Base-by-base conservation (phyloP, 192 early-diverging fungal genomes). In the Tieghemiomyces parasiticus region DNA sequence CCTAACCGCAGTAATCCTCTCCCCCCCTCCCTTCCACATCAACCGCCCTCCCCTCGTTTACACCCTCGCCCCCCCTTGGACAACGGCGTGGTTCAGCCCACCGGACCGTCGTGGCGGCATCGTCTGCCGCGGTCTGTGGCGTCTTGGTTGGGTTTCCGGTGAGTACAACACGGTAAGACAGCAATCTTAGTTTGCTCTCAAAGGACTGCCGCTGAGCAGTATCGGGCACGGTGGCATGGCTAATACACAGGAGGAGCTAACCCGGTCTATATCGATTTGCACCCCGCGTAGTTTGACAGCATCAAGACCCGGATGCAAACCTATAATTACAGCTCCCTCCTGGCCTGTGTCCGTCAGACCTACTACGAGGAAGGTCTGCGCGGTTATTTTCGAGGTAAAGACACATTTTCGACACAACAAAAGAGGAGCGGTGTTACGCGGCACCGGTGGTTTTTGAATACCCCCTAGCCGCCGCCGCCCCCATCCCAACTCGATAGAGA, bases 241-340 rank as follows among this genome's bases (percentile, higher is more conserved):
- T 16, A 29, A 53, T 26, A 29, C 16, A 34, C 31, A 51, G 50
- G n/a, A n/a, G n/a, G n/a, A n/a, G n/a, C n/a, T n/a, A n/a, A n/a
- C n/a, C n/a, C n/a, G n/a, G n/a, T n/a, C n/a, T n/a, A n/a, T n/a
- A n/a, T 53, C 34, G 19, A 34, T 25, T 35, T 34, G 29, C 63
- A 20, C 14, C 64, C 22, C 9, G 25, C 22, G 8, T 56, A 79
- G 69, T 95, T 95, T 72, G 95, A 97, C 70, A 89, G 90, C 25
- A 74, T 97, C 44, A 97, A 97, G 74, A 97, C 95, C 20, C 74
- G 93, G 52, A 92, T 97, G 91, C 95, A 97, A 70, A 93, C 92
- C 6, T 83, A 88, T 64, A 76, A 83, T 25, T 97, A 93, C 65
- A 74, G 72, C 35, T 87, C 86, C 26, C 81, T 86, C 24, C 68